These are phyloP conservation scores for Fragaria ananassa DNA, from an alignment of 306 rosid genomes.

Conservation along the genomic window DNA sequence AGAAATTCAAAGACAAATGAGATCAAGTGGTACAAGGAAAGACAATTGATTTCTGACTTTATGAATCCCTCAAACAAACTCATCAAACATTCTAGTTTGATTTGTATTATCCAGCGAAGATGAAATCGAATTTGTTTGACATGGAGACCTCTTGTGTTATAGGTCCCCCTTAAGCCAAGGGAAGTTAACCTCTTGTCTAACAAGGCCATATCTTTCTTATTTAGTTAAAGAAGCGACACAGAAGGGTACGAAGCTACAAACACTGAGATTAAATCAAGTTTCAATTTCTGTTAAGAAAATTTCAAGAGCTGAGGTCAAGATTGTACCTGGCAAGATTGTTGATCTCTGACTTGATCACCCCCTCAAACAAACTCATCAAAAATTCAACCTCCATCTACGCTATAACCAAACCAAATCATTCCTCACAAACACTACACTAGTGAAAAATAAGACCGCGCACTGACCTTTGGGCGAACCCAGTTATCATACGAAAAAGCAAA, in stretches of 20 bases:
- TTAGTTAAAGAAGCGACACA: not conserved
- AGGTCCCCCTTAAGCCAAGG: no score
- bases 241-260: not conserved
- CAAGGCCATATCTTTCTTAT: no score
- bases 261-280: not conserved
- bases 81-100: constrained; percentile 26
- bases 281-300: not conserved
- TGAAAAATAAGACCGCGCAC: not conserved
- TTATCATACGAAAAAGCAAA: constrained; percentile 67
- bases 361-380: constrained; percentile 56
- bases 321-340: constrained; percentile 41
- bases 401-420: constrained; percentile 17
- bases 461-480: constrained; percentile 66
- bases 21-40: constrained; percentile 13
- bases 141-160: not conserved
- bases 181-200: no score
- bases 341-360: constrained; percentile 35
- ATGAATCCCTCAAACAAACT: constrained; percentile 46
- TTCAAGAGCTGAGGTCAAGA: not conserved
- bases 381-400: constrained; percentile 65
- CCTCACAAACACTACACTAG: not conserved
- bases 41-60: constrained; percentile 29
- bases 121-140: not conserved
- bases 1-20: not conserved
- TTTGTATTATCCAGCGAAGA: not conserved